Evolutionary conservation across 2,329 filamentous ascomycete species (phyloP).

Genomic region (Fusarium decemcellulare): DNA sequence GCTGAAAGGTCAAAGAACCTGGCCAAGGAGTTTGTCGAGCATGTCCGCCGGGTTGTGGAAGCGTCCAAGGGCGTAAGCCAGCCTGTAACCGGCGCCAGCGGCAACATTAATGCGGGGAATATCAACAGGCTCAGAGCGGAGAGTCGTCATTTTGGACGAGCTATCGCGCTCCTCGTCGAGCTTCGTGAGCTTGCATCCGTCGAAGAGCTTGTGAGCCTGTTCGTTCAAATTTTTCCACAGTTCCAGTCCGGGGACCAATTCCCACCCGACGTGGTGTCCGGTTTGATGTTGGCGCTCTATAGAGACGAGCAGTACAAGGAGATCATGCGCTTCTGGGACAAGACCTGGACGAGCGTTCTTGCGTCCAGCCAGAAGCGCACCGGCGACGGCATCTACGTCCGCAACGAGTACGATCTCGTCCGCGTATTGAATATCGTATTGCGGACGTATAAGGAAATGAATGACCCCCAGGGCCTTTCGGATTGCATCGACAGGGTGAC

Average conservation of each 20-base stretch:
- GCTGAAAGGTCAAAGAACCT: slow-evolving; percentile 43
- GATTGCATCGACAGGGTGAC: slow-evolving; percentile 69
- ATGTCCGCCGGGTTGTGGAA: slow-evolving; percentile 44
- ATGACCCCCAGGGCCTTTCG: slow-evolving; percentile 63
- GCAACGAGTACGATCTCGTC: slow-evolving; percentile 68
- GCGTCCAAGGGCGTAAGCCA: slow-evolving; percentile 7
- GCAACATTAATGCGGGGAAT: slow-evolving; percentile 26
- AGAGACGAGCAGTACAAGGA: slow-evolving; percentile 69
- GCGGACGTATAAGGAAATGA: slow-evolving; percentile 56
- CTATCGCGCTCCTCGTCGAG: slow-evolving; percentile 52
- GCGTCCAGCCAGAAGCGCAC: slow-evolving; percentile 47
- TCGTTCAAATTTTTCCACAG: slow-evolving; percentile 58
- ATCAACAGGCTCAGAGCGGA: slow-evolving; percentile 42
- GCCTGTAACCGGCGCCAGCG: not conserved
- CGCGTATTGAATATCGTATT: slow-evolving; percentile 65
- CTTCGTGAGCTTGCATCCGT: slow-evolving; percentile 66
- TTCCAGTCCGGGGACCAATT: slow-evolving; percentile 52
- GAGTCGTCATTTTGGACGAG: slow-evolving; percentile 51
- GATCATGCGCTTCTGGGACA: slow-evolving; percentile 77
- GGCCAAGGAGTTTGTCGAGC: slow-evolving; percentile 48
- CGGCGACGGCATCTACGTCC: slow-evolving; percentile 55
- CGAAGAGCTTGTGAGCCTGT: slow-evolving; percentile 69
- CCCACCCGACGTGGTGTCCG: slow-evolving; percentile 70
- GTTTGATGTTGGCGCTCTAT: slow-evolving; percentile 78
- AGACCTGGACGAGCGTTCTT: slow-evolving; percentile 69